Base-by-base conservation (phyloP, 306 rosid genomes). In the Dryas alaskensis region DNA sequence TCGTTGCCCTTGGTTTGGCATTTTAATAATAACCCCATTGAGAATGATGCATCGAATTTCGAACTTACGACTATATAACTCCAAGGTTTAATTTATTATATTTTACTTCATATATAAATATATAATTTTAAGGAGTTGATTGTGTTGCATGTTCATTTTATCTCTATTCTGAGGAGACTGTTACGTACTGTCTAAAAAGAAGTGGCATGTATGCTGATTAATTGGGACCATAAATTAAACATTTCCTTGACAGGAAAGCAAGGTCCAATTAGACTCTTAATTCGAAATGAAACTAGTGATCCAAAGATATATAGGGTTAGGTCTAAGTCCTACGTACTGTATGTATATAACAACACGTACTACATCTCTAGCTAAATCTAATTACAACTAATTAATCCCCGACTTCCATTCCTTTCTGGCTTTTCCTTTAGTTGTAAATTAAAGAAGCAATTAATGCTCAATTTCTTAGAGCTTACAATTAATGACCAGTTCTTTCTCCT, bases 241-340 rank as follows among this genome's bases (percentile, higher is more conserved):
- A 8, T n/a, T 72, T 58, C 40, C 67, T 72, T 27, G 58, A 46
- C n/a, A 7, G 76, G 58, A 58, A 72, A 59, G 67, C 76, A 17
- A 52, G 8, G 25, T 19, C 37, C 3, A 31, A 31, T 31, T 31
- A 31, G 37, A 31, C 37, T 31, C 52, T 54, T 55, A 22, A 13
- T 45, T 44, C 1, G 7, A 55, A 9, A 5, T 19, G 37, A 31
- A 31, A 31, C 37, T 31, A 31, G 37, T 31, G 22, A 22, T 22
- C 22, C 22, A 22, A 22, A 22, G 22, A 22, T 22, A 22, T 22
- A 22, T 22, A 22, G 22, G 22, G 22, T 22, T 22, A 22, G 22
- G 22, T 22, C 22, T 22, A 22, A 22, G 22, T 22, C 22, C 22
- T 22, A 22, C 22, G 22, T 22, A 22, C 22, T 22, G 22, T 22